Base-by-base conservation (phyloP, 176 grass and related monocot genomes). In the Pontederia crassipes region DNA sequence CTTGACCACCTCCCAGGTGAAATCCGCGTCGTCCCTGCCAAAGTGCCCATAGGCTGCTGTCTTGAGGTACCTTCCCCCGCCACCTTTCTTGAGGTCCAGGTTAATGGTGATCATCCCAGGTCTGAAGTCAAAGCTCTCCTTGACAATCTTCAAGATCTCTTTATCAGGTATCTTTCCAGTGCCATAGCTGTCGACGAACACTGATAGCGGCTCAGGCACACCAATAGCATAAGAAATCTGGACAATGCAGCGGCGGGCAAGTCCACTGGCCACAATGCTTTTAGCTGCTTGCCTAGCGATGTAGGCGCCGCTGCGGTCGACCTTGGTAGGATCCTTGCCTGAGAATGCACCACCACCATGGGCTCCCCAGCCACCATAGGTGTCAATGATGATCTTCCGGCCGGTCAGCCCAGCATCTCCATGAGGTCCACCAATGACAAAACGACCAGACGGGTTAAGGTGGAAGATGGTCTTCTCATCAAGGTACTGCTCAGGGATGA, bases 1-100 rank as follows among this genome's bases (percentile, higher is more conserved):
- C 52, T 75, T 69, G 24, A 81, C 78, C 0, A 70, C 65, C 78
- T 81, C 78, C 78, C 78, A 81, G 50, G 78, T 81, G 47, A 81
- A 81, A 55, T 81, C 78, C 8, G 78, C 58, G 52, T 71, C 78
- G 24, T 75, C 67, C 59, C 78, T 69, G 49, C 72, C 78, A 6
- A 81, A 81, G 49, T 81, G 78, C 17, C 78, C 78, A 9, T 81
- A 81, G 28, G 78, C 78, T 0, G 78, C 78, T 0, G 78, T 81
- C 65, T 81, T 75, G 65, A 81, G 57, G 72, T 70, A 81, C 66
- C 66, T 68, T 12, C 76, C 62, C 15, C 63, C 50, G 49, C 72
- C 72, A 35, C 78, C 78, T 64, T 53, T 81, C 72, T 81, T 75
- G 0, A 81, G 57, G 17, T 81, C 58, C 15, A 81, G 78, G 46